phyloP scores from a whole-genome alignment of 371 early-diverging fungal species.

The Fennellomyces sp. region DNA sequence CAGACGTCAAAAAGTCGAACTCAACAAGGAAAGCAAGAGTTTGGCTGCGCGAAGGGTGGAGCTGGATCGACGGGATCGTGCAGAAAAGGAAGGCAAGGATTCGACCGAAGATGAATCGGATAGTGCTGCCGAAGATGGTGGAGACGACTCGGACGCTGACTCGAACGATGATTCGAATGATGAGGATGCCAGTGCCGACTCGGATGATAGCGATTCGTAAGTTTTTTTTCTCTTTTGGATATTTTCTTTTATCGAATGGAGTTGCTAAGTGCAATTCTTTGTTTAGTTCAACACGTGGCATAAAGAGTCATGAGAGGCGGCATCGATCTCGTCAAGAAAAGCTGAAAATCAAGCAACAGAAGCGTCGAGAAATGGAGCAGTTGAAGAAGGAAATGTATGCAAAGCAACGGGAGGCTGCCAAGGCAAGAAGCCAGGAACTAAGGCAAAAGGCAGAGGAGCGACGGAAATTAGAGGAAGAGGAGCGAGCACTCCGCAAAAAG shows the following conservation, averaged over 20 bases:
- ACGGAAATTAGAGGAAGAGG: conserved; percentile 55
- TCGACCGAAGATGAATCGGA: conserved; percentile 23
- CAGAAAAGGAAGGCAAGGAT: conserved; percentile 29
- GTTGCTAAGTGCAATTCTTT: not conserved
- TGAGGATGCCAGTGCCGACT: conserved; percentile 22
- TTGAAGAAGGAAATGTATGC: conserved; percentile 39
- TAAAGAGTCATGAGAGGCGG: conserved; percentile 21
- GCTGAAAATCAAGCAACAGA: conserved; percentile 49
- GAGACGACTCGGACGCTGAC: conserved; percentile 15
- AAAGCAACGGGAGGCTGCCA: conserved; percentile 48
- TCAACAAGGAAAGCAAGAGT: conserved; percentile 66
- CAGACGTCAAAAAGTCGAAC: conserved; percentile 65
- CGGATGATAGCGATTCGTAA: conserved; percentile 32
- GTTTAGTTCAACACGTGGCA: conserved; percentile 6
- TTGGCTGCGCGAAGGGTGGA: conserved; percentile 29
- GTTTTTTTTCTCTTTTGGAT: not conserved
- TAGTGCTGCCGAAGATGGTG: conserved; percentile 8
- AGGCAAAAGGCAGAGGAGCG: conserved; percentile 50
- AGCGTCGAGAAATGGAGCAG: conserved; percentile 50
- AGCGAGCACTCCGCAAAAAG: conserved; percentile 43
- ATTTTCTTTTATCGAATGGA: too few species aligned
- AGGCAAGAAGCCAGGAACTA: conserved; percentile 49
- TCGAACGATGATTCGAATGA: conserved; percentile 18
- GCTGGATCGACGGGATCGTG: conserved; percentile 30
- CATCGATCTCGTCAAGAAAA: conserved; percentile 58